These are phyloP conservation scores for Trapa bicornis DNA, from an alignment of 345 rosid genomes.

Conservation along the genomic window DNA sequence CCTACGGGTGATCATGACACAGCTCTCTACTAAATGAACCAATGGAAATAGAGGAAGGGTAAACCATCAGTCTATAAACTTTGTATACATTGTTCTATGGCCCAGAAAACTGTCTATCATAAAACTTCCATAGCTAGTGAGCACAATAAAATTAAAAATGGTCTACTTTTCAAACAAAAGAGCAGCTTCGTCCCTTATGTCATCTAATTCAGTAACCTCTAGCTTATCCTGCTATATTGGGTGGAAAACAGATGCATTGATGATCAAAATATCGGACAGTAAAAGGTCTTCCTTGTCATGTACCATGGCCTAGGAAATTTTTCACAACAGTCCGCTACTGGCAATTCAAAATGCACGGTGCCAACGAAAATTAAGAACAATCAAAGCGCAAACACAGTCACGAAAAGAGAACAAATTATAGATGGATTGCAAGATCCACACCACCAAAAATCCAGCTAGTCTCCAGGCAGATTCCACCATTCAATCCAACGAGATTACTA, in stretches of 20 bases:
- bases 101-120: not conserved
- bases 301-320: not conserved
- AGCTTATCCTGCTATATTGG: not conserved
- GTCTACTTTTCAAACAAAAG: not conserved
- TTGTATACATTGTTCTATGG: not conserved
- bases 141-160: not conserved
- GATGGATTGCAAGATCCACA: not conserved
- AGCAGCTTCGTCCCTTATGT: not conserved
- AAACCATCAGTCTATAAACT: not conserved
- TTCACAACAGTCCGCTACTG: not conserved
- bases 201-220: not conserved
- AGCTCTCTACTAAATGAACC: not conserved
- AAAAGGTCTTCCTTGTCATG: not conserved
- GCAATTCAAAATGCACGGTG: no score
- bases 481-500: not conserved
- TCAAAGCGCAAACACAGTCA: not conserved
- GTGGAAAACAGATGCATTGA: not conserved
- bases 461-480: not conserved
- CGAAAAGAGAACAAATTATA: not conserved
- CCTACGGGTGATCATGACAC: not conserved
- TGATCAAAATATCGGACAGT: not conserved
- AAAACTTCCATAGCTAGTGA: not conserved
- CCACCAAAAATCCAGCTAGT: no score
- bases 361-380: no score
- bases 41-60: not conserved